A percentile compares a stretch with the other conserved stretches of the same genome.
phyloP scores from a whole-genome alignment of 2,329 filamentous ascomycete species.

The Cladophialophora yegresii region DNA sequence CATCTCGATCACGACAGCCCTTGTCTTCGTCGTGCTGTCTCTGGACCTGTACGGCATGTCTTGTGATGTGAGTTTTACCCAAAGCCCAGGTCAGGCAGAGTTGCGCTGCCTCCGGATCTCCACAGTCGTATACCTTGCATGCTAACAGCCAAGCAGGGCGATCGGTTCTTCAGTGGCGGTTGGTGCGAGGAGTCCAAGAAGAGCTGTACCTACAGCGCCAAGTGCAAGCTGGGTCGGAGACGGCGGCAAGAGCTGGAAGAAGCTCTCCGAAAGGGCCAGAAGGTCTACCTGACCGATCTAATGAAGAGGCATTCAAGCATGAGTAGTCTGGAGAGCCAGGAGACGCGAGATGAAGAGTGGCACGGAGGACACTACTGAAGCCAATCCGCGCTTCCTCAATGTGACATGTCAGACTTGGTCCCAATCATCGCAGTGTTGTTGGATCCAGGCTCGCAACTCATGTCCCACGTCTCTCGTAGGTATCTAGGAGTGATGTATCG shows the following conservation, averaged over 20 bases:
- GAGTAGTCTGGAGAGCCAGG: slow-evolving; percentile 21
- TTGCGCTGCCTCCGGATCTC: background rate
- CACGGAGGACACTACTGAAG: slow-evolving; percentile 28
- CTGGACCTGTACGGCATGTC: slow-evolving; percentile 56
- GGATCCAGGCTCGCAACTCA: background rate
- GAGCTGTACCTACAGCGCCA: slow-evolving; percentile 48
- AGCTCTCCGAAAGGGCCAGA: slow-evolving; percentile 37
- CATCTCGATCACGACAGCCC: slow-evolving; percentile 49
- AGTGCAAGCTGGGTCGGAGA: slow-evolving; percentile 38
- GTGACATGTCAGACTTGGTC: background rate
- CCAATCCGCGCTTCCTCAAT: background rate
- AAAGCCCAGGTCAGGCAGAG: background rate
- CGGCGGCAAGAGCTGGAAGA: slow-evolving; percentile 45
- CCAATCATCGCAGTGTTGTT: background rate
- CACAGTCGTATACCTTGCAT: background rate
- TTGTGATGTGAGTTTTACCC: slow-evolving; percentile 37
- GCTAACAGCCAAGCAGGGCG: slow-evolving; percentile 36
- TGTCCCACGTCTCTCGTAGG: background rate
- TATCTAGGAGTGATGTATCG: background rate
- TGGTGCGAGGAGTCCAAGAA: slow-evolving; percentile 42
- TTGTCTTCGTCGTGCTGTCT: slow-evolving; percentile 52
- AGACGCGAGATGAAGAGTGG: slow-evolving; percentile 29
- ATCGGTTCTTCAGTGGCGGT: slow-evolving; percentile 45
- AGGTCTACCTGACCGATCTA: slow-evolving; percentile 35
- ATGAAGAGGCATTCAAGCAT: slow-evolving; percentile 27